Evolutionary conservation across 208 protist species (phyloP), one percentile per base, ranked within the genome.

Genomic region (Lotmaria passim): DNA sequence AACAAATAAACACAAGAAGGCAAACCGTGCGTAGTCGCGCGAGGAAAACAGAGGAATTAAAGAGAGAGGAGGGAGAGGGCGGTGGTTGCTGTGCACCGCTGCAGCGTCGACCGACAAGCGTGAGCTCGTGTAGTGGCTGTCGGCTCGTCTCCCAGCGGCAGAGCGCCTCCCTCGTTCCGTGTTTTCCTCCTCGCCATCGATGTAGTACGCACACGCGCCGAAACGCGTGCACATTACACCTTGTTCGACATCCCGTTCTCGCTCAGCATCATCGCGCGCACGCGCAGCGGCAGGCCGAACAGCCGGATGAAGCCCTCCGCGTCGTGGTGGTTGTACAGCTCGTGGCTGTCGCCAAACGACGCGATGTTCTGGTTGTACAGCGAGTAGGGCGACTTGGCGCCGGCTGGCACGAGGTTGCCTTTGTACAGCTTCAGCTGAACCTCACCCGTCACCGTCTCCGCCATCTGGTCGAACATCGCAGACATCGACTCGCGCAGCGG

Each of bases 381-480:
- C 6, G 70, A 75, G 70, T 56, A 75, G 31, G 48, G 33, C 26
- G 70, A 69, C 43, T 24, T 46, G 10, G 57, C 44, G 26, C 70
- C 70, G n/a, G 63, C 72, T 30, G 72, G 47, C 28, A 60, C 34
- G 3, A 78, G 30, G 51, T 51, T 78, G 41, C 72, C 72, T 44
- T 67, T 78, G 58, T 72, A 72, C 46, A 78, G 63, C 63, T 78
- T 71, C 63, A 78, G 44, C 57, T 64, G 71, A 19, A 66, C 72
- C 56, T 78, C 63, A 26, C 59, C 72, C 15, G 72, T 78, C 33
- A 72, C 63, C 12, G 55, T 78, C 48, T 63, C 72, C 10, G 72
- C 63, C 72, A 78, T 72, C 17, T 62, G 1, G 53, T 75, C 60
- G 47, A 70, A 64, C 62, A 70, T 77, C n/a, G 61, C 62, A 7